Evolutionary conservation across 1,284 basidiomycete species (phyloP), one percentile per base, ranked within the genome.

Genomic region (Singerocomus inundabilis): DNA sequence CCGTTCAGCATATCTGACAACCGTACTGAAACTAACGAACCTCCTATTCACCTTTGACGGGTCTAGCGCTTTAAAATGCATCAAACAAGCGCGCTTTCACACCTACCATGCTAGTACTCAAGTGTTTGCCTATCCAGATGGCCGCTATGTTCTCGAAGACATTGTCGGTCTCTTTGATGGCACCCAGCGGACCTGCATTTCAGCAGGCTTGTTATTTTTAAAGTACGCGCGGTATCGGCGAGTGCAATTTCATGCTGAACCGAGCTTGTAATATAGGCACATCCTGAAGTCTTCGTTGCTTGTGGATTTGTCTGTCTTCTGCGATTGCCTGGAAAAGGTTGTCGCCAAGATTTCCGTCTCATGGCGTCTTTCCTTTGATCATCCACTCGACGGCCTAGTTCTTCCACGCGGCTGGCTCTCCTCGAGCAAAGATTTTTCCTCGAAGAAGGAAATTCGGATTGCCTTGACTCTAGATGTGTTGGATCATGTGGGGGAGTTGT

Each of bases 381-480:
- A 51, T 1, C 60, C 57, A 12, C 58, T 79, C 0, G 74, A 81
- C 44, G 68, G 70, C 11, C 55, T 77, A 13, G 72, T 72, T 3
- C 66, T 82, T 26, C 80, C 79, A 0, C 70, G 72, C 15, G 74
- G 70, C 44, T 82, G 78, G 78, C 50, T 80, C 11, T 46, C 67
- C 5, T 59, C 58, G 4, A 57, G 70, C 3, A 51, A 68, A 4
- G 61, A 60, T 38, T 47, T 65, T 13, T 48, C 60, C 25, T 50
- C 62, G 0, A 52, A 67, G 30, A 63, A 59, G 39, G 42, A 62
- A 2, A 35, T 58, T 21, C 31, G 29, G 5, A 36, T 51, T 33
- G 44, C 13, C 57, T 24, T 55, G 30, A 26, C 57, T 3, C 6
- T 46, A 2, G 28, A 44, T 5, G 10, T 62, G 1, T 30, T 64